Evolutionary conservation across 2,329 filamentous ascomycete species (phyloP).

Genomic region (Epicoccum nigrum): DNA sequence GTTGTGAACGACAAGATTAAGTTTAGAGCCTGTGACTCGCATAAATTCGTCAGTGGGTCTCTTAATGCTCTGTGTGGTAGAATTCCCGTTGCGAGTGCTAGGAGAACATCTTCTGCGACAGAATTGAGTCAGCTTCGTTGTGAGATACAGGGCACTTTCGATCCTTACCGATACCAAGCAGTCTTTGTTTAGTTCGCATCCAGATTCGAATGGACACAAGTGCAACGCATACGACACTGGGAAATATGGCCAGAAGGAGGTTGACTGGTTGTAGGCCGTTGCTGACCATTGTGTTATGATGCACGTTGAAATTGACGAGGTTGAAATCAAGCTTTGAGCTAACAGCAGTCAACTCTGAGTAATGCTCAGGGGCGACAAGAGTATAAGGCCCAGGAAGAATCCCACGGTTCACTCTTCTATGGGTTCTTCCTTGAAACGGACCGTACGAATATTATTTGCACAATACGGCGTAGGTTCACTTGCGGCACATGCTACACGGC

Average conservation of each 20-base stretch:
- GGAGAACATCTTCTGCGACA: constrained; percentile 10
- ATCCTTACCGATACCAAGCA: constrained; percentile 6
- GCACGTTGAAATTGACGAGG: too few relatives aligned
- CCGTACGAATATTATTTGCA: too few relatives aligned
- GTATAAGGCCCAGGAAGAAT: too few relatives aligned
- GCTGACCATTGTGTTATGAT: not conserved
- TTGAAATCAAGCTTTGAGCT: too few relatives aligned
- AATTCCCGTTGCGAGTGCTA: constrained; percentile 12
- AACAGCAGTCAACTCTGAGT: too few relatives aligned
- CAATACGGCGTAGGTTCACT: too few relatives aligned
- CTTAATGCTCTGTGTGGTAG: too few relatives aligned
- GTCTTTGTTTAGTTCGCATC: not conserved
- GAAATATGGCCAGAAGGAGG: constrained; percentile 13
- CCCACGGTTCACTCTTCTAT: too few relatives aligned
- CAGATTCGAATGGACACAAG: constrained; percentile 8
- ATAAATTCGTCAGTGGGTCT: too few relatives aligned
- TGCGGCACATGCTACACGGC: too few relatives aligned
- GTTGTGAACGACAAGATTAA: constrained; percentile 17
- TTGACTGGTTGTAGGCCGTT: constrained; percentile 7
- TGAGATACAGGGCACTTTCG: not conserved
- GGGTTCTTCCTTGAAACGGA: too few relatives aligned
- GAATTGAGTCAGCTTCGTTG: not conserved
- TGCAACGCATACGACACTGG: not conserved
- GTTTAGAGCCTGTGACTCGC: constrained; percentile 8
- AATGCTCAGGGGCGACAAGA: too few relatives aligned